These are phyloP conservation scores for Scenedesmus sp. DNA, from an alignment of 163 green algal species.

Conservation along the genomic window DNA sequence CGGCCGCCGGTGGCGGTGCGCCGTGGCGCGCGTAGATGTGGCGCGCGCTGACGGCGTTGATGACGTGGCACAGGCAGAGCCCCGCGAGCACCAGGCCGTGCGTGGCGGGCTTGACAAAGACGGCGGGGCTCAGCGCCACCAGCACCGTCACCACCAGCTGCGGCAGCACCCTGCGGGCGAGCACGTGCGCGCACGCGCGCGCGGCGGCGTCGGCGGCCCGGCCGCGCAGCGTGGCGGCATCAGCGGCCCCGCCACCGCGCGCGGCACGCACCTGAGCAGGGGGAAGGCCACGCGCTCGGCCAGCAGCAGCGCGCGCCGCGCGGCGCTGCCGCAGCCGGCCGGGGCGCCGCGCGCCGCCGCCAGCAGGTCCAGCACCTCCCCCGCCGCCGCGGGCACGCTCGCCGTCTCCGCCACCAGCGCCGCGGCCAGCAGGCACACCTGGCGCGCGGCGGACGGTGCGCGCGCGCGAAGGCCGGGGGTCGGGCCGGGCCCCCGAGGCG, in stretches of 20 bases:
- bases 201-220: too few relatives aligned
- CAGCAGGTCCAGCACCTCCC: constrained; percentile 22
- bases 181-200: too few relatives aligned
- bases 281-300: constrained; percentile 15
- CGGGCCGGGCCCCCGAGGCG: neutral
- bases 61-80: too few relatives aligned
- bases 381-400: constrained; percentile 8
- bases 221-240: too few relatives aligned
- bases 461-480: neutral
- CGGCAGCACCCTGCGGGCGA: constrained; percentile 28
- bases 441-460: neutral
- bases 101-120: neutral
- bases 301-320: constrained; percentile 7
- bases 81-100: neutral
- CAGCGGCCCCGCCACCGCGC: too few relatives aligned
- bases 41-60: too few relatives aligned
- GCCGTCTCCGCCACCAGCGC: constrained; percentile 50
- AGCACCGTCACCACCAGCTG: constrained; percentile 15
- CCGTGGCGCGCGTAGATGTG: too few relatives aligned
- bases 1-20: too few relatives aligned
- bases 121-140: constrained; percentile 6
- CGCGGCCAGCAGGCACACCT: constrained; percentile 53
- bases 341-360: neutral
- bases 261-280: constrained; percentile 23
- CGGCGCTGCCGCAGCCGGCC: neutral